These are phyloP conservation scores for Phytophthora kernoviae DNA, from an alignment of 352 stramenopile species.

Conservation along the genomic window DNA sequence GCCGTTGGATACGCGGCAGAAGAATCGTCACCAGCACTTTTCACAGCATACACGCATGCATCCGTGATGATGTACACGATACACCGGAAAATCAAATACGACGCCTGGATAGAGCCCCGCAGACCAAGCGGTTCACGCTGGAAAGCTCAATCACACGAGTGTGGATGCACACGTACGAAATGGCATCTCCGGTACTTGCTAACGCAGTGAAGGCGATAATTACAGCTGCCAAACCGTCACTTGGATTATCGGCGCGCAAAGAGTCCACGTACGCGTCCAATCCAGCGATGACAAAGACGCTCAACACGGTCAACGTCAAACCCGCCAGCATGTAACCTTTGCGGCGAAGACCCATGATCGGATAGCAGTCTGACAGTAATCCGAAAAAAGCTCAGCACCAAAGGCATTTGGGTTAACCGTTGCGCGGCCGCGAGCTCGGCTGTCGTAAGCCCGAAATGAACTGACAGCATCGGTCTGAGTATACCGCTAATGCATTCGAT, in stretches of 20 bases:
- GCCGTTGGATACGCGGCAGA: slow-evolving; percentile 14
- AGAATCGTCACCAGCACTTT: background rate
- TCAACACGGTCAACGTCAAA: slow-evolving; percentile 29
- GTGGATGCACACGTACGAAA: slow-evolving; percentile 43
- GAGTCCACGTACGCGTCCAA: slow-evolving; percentile 31
- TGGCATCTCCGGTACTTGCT: slow-evolving; percentile 36
- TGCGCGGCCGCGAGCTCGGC: slow-evolving; percentile 21
- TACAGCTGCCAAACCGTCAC: slow-evolving; percentile 13
- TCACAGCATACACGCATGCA: slow-evolving; percentile 10
- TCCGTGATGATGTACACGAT: slow-evolving; percentile 27
- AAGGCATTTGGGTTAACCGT: slow-evolving; percentile 56
- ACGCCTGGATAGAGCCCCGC: slow-evolving; percentile 45
- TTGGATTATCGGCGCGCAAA: slow-evolving; percentile 5
- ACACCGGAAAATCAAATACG: slow-evolving; percentile 45
- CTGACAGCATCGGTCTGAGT: slow-evolving; percentile 34
- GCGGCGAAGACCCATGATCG: slow-evolving; percentile 77
- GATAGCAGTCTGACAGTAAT: slow-evolving; percentile 76
- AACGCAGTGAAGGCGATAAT: slow-evolving; percentile 31
- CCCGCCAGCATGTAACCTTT: slow-evolving; percentile 85
- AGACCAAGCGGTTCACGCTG: slow-evolving; percentile 42
- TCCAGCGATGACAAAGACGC: slow-evolving; percentile 31
- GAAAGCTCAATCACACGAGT: slow-evolving; percentile 48
- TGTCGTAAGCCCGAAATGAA: slow-evolving; percentile 33
- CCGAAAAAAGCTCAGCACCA: slow-evolving; percentile 85
- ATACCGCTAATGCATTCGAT: slow-evolving; percentile 28